phyloP scores from a whole-genome alignment of 805 yeast species.

The Groenewaldozyma salmanticensis region DNA sequence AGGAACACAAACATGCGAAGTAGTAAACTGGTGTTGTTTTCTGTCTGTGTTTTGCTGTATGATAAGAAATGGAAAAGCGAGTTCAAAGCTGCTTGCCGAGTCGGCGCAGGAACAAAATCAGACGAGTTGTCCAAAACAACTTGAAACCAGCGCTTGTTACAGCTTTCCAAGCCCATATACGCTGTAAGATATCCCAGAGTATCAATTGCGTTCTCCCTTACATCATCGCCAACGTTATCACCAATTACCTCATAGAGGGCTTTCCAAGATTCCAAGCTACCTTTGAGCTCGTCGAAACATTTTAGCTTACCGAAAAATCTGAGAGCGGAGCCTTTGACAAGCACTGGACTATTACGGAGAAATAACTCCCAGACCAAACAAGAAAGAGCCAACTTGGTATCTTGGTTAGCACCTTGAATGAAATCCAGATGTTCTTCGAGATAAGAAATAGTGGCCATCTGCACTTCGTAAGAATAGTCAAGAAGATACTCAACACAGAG shows the following conservation, averaged over 20 bases:
- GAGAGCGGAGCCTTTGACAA: constrained; percentile 20
- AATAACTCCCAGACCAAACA: constrained; percentile 14
- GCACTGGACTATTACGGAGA: constrained; percentile 16
- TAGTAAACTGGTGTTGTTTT: constrained; percentile 4
- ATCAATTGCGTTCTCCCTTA: constrained; percentile 41
- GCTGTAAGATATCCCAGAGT: constrained; percentile 39
- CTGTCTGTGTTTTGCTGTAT: not conserved
- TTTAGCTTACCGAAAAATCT: constrained; percentile 18
- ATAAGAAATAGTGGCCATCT: constrained; percentile 10
- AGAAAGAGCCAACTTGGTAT: not conserved
- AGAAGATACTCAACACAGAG: constrained; percentile 5
- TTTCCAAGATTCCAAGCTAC: constrained; percentile 19
- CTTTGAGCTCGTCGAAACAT: constrained; percentile 10
- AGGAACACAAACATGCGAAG: constrained; percentile 15
- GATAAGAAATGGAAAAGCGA: constrained; percentile 32
- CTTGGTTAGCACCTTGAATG: not conserved
- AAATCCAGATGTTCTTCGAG: constrained; percentile 5
- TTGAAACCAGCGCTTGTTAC: constrained; percentile 25
- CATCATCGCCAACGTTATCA: constrained; percentile 33
- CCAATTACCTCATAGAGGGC: constrained; percentile 26
- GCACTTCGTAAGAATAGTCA: constrained; percentile 18
- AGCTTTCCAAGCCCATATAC: constrained; percentile 7
- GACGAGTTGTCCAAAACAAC: constrained; percentile 24
- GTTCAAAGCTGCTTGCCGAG: constrained; percentile 37
- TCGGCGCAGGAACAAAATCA: constrained; percentile 38